phyloP scores from a whole-genome alignment of 441 rosid genomes.

The Brassica hybrid region DNA sequence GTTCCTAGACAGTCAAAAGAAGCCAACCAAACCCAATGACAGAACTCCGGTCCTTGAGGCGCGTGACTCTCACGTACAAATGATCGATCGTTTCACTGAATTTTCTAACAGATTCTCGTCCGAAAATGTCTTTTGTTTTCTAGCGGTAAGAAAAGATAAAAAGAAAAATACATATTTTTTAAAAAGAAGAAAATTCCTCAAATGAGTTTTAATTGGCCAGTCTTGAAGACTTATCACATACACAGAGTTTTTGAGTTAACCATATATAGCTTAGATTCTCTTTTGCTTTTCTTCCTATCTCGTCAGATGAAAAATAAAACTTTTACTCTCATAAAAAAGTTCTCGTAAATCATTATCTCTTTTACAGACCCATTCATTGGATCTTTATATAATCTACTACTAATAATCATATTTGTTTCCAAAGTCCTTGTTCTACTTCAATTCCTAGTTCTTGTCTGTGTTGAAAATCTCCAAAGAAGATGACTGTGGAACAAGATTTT shows the following conservation, averaged over 20 bases:
- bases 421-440: not conserved
- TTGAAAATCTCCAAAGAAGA: conserved; percentile 23
- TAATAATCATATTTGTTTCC: not conserved
- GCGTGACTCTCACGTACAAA: conserved; percentile 27
- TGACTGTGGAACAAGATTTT: conserved; percentile 62
- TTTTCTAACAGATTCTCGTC: conserved; percentile 21
- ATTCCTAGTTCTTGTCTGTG: not conserved
- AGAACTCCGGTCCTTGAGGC: conserved; percentile 1
- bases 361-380: not conserved
- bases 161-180: not conserved
- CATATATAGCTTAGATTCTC: conserved; percentile 45
- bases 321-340: not conserved
- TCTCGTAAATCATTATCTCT: conserved; percentile 9
- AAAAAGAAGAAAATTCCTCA: conserved; percentile 16
- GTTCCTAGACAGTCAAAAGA: conserved; percentile 18
- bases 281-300: conserved; percentile 28
- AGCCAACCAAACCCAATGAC: conserved; percentile 12
- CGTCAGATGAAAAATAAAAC: not conserved
- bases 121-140: conserved; percentile 13
- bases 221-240: conserved; percentile 15
- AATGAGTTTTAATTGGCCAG: conserved; percentile 26
- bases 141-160: not conserved
- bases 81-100: conserved; percentile 22
- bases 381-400: conserved; percentile 14
- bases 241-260: conserved; percentile 22